These are phyloP conservation scores for Candida ulmi DNA, from an alignment of 805 yeast genomes.

Conservation along the genomic window DNA sequence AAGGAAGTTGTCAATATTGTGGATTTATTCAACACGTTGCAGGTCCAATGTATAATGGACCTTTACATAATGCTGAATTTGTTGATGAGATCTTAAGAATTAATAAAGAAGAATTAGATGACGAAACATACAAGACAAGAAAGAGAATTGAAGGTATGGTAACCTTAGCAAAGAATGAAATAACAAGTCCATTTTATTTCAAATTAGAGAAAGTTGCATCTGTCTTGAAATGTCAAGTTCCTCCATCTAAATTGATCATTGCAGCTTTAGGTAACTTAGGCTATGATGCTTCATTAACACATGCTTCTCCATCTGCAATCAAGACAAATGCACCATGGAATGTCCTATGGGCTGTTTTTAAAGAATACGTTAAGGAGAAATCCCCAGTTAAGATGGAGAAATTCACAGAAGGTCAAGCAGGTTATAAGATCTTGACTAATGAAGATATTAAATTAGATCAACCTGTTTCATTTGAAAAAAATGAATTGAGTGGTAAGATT, in stretches of 20 bases:
- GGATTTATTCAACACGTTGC: conserved; percentile 66
- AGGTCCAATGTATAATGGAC: conserved; percentile 96
- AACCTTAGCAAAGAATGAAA: conserved; percentile 72
- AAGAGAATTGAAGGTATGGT: conserved; percentile 91
- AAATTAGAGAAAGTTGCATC: conserved; percentile 74
- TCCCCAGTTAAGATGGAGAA: conserved; percentile 24
- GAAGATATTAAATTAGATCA: conserved; percentile 29
- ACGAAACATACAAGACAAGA: conserved; percentile 64
- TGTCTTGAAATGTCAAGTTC: conserved; percentile 74
- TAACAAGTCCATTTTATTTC: conserved; percentile 75
- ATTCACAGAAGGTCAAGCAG: conserved; percentile 28
- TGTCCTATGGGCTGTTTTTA: conserved; percentile 65
- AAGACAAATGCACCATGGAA: conserved; percentile 91
- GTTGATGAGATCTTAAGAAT: conserved; percentile 56
- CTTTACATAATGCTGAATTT: conserved; percentile 65
- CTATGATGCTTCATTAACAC: conserved; percentile 77
- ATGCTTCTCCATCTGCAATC: conserved; percentile 77
- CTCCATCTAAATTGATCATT: conserved; percentile 63
- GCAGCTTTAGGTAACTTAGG: conserved; percentile 86
- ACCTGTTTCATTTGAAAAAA: conserved; percentile 53
- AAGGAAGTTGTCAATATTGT: conserved; percentile 64
- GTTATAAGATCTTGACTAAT: conserved; percentile 49
- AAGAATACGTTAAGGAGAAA: conserved; percentile 49
- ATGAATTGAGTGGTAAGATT: conserved; percentile 51
- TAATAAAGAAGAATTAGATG: conserved; percentile 41